Evolutionary conservation across 805 yeast species (phyloP), one percentile per base, ranked within the genome.

Genomic region (Saturnispora sekii): DNA sequence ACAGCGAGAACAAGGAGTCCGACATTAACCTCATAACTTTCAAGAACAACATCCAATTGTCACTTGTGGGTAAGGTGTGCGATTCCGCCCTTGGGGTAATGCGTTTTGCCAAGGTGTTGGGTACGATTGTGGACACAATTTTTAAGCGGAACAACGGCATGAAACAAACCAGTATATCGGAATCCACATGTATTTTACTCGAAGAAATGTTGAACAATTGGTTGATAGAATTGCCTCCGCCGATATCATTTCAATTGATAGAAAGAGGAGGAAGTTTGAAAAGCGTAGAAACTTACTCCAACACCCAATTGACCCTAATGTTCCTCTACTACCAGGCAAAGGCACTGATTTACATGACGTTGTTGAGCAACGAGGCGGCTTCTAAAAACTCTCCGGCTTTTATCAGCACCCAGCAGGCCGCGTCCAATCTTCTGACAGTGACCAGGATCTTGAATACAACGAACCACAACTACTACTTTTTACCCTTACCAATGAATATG

Each of bases 181-280:
- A 64, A 46, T 58, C 64, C 9, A 50, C 60, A 10, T 52, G 63
- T 40, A 51, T 64, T 43, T 47, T 64, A 9, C 49, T 60, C 40
- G 96, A 88, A 56, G 77, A 81, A 52, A 73, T 79, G 53, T 66
- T 88, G 39, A 95, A 87, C 52, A 66, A 74, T 40, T 88, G 96
- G 96, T 69, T 85, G 53, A 65, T 79, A 16, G 84, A 81, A 35
- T 65, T 88, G 35, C 86, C 94, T 1, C 34, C 61, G 0, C 70
- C 72, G 34, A 64, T 84, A 47, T 72, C 69, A 45, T 84, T 86
- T 52, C 82, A 81, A 33, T 48, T 50, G 33, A 63, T 81, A 29
- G 85, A 80, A 49, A 72, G 71, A 14, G 75, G 74, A 54, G 82
- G 84, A 1, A 63, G 70, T 21, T 59, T 66, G 44, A 63, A 57